phyloP scores from a whole-genome alignment of 331 rosid species.

The Quercus phellos region DNA sequence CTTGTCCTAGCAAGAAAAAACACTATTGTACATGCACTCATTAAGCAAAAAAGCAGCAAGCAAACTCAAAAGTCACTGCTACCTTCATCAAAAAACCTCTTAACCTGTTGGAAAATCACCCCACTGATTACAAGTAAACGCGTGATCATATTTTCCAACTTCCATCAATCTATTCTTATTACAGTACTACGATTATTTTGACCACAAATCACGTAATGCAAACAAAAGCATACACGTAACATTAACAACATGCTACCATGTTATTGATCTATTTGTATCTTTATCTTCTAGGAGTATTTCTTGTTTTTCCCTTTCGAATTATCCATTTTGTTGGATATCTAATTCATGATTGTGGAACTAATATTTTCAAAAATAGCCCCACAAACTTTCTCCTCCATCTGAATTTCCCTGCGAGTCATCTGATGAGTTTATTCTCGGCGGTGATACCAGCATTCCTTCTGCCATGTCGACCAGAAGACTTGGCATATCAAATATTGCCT shows the following conservation, averaged over 20 bases:
- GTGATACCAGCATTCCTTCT: constrained; percentile 84
- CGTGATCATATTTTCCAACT: not conserved
- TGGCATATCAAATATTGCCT: constrained; percentile 77
- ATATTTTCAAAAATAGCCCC: constrained; percentile 50
- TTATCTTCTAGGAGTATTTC: not conserved
- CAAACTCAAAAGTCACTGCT: not conserved
- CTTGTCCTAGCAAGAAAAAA: not conserved
- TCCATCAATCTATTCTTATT: not conserved
- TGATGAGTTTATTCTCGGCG: constrained; percentile 64
- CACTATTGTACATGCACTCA: not conserved
- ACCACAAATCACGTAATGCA: not conserved
- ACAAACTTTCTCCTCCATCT: constrained; percentile 45
- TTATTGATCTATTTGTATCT: not conserved
- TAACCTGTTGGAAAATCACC: not conserved
- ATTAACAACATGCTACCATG: not conserved
- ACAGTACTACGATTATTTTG: not conserved
- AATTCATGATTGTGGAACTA: not conserved
- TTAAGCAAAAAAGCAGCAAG: not conserved
- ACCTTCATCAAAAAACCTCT: not conserved
- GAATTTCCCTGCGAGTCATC: constrained; percentile 35
- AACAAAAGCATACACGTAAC: not conserved
- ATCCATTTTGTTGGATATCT: not conserved
- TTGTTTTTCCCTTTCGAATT: not conserved
- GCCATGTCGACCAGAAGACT: constrained; percentile 81
- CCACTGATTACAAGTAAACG: not conserved